Conservation (phyloP, 23 red algal species). For the Pyropia haitanensis region DNA sequence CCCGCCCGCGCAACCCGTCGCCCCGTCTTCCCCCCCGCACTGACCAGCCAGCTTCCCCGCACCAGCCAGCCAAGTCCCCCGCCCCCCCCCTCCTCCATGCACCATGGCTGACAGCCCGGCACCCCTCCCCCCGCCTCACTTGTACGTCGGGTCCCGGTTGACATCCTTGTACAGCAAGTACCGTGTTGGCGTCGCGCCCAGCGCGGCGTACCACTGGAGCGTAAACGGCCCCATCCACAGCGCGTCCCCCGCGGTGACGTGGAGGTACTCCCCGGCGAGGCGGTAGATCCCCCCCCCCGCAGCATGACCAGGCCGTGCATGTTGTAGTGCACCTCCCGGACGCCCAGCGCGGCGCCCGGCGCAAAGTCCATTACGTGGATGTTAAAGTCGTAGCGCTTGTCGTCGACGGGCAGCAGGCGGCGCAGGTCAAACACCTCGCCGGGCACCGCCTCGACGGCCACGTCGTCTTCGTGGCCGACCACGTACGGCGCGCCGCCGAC, state of each 20-base stretch:
- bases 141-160: constrained; percentile 27
- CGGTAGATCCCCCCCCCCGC: constrained; percentile 45
- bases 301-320: constrained; percentile 65
- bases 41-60: no score
- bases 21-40: no score
- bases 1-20: no score
- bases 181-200: constrained; percentile 23
- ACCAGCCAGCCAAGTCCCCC: no score
- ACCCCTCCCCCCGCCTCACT: no score
- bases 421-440: constrained; percentile 52
- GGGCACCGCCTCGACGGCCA: constrained; percentile 15
- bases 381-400: constrained; percentile 55
- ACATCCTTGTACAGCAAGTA: constrained; percentile 74
- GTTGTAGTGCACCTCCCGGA: constrained; percentile 70
- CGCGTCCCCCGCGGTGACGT: constrained; percentile 47
- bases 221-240: constrained; percentile 66
- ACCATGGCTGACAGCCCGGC: no score
- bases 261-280: constrained; percentile 37
- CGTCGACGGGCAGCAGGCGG: constrained; percentile 14
- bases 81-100: no score
- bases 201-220: constrained; percentile 57
- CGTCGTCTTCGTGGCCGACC: constrained; percentile 19
- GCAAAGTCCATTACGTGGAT: constrained; percentile 73
- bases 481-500: constrained; percentile 5
- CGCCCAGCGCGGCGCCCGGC: constrained; percentile 48